Base-by-base conservation (phyloP, 345 rosid genomes). In the Balakata baccata region DNA sequence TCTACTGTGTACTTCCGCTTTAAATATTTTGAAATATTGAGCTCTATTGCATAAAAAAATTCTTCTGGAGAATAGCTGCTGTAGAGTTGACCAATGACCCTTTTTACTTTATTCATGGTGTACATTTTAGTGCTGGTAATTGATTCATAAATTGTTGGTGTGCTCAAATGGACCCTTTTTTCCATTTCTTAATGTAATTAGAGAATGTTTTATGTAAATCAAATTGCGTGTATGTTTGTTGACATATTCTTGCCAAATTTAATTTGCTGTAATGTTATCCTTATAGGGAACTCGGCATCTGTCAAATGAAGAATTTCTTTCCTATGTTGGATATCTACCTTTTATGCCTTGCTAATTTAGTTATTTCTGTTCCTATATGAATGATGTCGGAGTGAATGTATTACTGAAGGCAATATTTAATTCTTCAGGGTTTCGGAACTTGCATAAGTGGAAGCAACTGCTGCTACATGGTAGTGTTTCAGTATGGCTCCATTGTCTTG, bases 401-500 rank as follows among this genome's bases (percentile, higher is more conserved):
- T 51, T 67, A 56, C 64, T 73, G 61, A 79, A 49, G 69, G 13
- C 34, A 18, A 23, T 25, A 25, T 34, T 7, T 45, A 52, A 76
- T 81, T 69, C 84, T 82, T 71, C 88, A 94, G 98, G 94, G 88
- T 39, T 68, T 69, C 25, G 89, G 92, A 45, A 80, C 89, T 75
- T 84, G 83, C 77, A 83, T 88, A 69, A 87, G 87, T 65, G 96
- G 91, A 76, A 91, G 94, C 77, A 83, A 88, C 64, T 87, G 94
- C 81, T 86, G 87, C 72, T 95, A 82, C 89, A 86, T 95, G 96
- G 94, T 95, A 20, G 94, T 92, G 49, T 89, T 87, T 75, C 99
- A 92, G 73, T 92, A 95, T 68, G 99, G 98, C 46, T 92, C 99
- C 49, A 91, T 95, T 49, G 99, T 95, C 38, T 77, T 92, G 83